Conservation (phyloP, 2,329 filamentous ascomycete genomes). For the Pseudogymnoascus sp. region DNA sequence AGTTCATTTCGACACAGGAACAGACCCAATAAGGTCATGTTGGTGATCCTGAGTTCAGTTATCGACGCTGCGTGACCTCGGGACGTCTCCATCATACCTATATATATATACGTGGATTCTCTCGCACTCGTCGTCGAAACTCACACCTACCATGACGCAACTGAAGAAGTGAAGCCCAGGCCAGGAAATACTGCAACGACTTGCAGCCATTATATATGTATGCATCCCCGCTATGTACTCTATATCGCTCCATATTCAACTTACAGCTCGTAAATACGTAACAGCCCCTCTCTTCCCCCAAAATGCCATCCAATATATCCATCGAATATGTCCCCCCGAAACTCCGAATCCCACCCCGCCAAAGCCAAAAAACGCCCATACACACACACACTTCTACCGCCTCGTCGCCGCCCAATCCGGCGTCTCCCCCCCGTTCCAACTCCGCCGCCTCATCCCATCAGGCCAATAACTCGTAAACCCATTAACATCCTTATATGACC, state of each 20-base stretch:
- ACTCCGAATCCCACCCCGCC: neutral
- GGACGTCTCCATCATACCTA: neutral
- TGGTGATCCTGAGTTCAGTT: too few relatives aligned
- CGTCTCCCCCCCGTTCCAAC: neutral
- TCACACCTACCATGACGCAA: too few relatives aligned
- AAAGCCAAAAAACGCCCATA: neutral
- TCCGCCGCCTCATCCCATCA: neutral
- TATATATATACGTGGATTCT: neutral
- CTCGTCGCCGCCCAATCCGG: neutral
- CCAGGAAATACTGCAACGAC: neutral
- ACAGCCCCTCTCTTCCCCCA: neutral
- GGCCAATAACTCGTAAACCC: neutral
- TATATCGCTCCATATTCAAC: neutral
- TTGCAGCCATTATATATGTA: neutral
- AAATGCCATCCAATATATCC: neutral
- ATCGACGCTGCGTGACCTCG: too few relatives aligned
- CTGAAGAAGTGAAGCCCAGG: neutral
- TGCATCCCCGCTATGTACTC: neutral
- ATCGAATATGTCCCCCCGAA: neutral
- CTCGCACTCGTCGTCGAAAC: neutral
- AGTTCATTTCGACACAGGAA: neutral
- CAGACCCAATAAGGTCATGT: too few relatives aligned
- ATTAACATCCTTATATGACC: neutral
- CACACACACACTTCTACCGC: neutral
- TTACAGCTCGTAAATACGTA: neutral